phyloP scores from a whole-genome alignment of 441 rosid genomes.

The Pelargonium myrrhifolium region DNA sequence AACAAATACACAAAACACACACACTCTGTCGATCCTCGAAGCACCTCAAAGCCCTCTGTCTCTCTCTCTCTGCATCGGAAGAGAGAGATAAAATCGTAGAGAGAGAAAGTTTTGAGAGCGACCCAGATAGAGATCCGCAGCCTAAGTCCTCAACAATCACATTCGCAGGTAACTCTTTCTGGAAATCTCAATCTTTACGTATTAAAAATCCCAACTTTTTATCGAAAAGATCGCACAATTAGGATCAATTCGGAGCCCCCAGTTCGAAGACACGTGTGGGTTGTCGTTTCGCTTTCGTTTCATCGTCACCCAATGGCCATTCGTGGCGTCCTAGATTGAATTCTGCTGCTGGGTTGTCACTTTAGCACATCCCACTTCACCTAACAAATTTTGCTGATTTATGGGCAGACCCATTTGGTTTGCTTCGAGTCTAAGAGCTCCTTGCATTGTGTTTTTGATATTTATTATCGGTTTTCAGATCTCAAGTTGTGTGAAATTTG shows the following conservation, averaged over 20 bases:
- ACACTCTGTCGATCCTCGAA: background rate
- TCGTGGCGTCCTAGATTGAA: background rate
- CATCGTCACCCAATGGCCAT: slow-evolving; percentile 2
- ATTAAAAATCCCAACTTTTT: background rate
- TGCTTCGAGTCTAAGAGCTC: slow-evolving; percentile 59
- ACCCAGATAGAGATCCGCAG: slow-evolving; percentile 3
- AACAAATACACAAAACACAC: background rate
- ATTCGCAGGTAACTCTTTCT: background rate
- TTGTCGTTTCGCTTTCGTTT: slow-evolving; percentile 15
- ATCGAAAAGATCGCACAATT: background rate
- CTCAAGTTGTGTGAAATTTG: background rate
- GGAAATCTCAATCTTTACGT: background rate
- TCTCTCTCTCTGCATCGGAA: background rate
- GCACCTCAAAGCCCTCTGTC: slow-evolving; percentile 8
- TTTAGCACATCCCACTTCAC: slow-evolving; percentile 16
- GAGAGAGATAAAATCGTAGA: background rate
- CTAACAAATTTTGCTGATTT: slow-evolving; percentile 10
- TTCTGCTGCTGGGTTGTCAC: slow-evolving; percentile 15
- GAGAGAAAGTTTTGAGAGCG: background rate
- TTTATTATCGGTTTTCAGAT: slow-evolving; percentile 14
- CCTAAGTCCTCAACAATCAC: slow-evolving; percentile 3
- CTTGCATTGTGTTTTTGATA: slow-evolving; percentile 21
- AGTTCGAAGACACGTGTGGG: slow-evolving; percentile 11
- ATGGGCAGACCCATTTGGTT: slow-evolving; percentile 14
- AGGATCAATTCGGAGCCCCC: slow-evolving; percentile 3